Evolutionary conservation across 345 rosid genomes (phyloP), one percentile per base, ranked within the genome.

Genomic region (Hibiscus trionum): DNA sequence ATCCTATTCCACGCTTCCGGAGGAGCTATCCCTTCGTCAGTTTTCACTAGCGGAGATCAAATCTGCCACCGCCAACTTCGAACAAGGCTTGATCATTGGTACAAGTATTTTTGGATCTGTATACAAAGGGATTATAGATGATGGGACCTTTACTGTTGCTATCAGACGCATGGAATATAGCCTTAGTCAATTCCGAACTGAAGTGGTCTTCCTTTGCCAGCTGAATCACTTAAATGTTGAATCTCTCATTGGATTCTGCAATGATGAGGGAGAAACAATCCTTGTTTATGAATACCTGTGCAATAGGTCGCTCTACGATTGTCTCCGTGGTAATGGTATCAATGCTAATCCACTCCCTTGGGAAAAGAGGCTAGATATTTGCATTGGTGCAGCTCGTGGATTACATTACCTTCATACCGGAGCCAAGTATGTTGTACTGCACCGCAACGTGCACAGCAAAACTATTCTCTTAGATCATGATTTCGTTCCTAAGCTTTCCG

Each of bases 11-110:
- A 4, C 15, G 1, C 61, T 57, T 11, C 61, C 61, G 15, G 61
- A 21, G 31, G 61, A 10, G 24, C 31, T 57, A 57, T 4, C 27
- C 15, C 14, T 3, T 21, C 61, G 61, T 10, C 61, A 57, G 4
- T 57, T 57, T 57, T 57, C 61, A 57, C 61, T 57, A 57, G 61
- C 31, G 11, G 61, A 57, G 61, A 57, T 57, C 61, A 57, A 57
- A 24, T 14, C 61, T 10, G 61, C 61, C 4, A 57, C 61, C 9
- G 7, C 0, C 14, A 57, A 21, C 61, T 57, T 57, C 61, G 31
- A 57, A 24, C 2, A 57, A 57, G 31, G 61, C 31, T 57, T 24
- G 15, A 21, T 57, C 1, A 11, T 57, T 3, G 61, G 31, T 24
- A 21, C 5, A 57, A 21, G 31, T 11, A 3, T 0, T 21, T 57